A percentile compares a stretch with the other conserved stretches of the same genome.
Evolutionary conservation across 2,329 filamentous ascomycete species (phyloP).

Genomic region (Scedosporium apiospermum): DNA sequence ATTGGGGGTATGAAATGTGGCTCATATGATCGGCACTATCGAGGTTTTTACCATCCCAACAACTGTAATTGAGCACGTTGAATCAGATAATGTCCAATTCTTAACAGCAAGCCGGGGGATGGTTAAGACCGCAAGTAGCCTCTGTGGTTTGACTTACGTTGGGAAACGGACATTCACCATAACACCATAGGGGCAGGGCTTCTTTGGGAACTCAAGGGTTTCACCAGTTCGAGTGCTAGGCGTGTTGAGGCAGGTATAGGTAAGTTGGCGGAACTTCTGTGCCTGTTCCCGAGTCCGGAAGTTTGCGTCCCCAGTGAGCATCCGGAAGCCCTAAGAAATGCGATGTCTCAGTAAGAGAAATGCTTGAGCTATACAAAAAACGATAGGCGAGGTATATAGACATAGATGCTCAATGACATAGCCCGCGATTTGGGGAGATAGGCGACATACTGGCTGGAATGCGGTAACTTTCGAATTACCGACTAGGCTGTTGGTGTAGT

Average conservation of each 20-base stretch:
- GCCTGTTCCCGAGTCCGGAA: conserved; percentile 23
- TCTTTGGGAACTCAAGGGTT: conserved; percentile 37
- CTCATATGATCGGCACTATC: conserved; percentile 6
- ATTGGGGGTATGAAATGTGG: conserved; percentile 5
- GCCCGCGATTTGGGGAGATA: neutral
- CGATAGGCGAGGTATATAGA: neutral
- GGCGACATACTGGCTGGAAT: conserved; percentile 20
- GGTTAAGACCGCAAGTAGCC: too few relatives aligned
- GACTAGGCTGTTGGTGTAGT: conserved; percentile 23
- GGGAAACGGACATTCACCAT: conserved; percentile 43
- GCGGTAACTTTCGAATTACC: conserved; percentile 17
- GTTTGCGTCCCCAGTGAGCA: conserved; percentile 33
- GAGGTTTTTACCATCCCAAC: conserved; percentile 17
- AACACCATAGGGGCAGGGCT: conserved; percentile 39
- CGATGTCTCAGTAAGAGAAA: neutral
- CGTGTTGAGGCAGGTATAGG: conserved; percentile 26
- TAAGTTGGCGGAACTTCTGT: conserved; percentile 6
- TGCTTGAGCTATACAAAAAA: too few relatives aligned
- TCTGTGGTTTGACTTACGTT: conserved; percentile 12
- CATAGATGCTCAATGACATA: neutral
- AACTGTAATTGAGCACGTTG: neutral
- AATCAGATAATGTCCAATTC: too few relatives aligned
- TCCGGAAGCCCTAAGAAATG: conserved; percentile 30
- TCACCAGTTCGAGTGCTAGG: conserved; percentile 38
- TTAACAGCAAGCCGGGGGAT: too few relatives aligned